phyloP scores from a whole-genome alignment of 176 grass and related monocot genomes.

The sorghum (Sorghum bicolor) region DNA sequence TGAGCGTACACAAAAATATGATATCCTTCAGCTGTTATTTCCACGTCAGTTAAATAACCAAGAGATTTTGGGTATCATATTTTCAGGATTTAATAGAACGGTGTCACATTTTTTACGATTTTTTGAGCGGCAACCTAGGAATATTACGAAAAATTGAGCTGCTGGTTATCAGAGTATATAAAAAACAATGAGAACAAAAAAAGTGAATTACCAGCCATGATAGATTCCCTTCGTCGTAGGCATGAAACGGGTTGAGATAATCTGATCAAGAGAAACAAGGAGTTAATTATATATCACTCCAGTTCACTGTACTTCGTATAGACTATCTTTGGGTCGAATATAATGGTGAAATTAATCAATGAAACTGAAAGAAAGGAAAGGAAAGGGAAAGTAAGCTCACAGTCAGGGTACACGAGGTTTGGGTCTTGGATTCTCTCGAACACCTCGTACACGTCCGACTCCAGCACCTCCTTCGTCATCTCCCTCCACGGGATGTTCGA shows the following conservation, averaged over 20 bases:
- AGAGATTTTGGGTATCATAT: not conserved
- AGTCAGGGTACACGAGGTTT: conserved; percentile 68
- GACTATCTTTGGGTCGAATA: not conserved
- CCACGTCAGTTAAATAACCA: not conserved
- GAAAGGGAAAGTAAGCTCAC: conserved; percentile 30
- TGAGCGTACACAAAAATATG: not conserved
- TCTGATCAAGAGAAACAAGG: conserved; percentile 41
- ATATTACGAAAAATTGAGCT: not conserved
- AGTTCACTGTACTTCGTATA: not conserved
- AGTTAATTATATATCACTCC: not conserved
- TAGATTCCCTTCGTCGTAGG: conserved; percentile 87
- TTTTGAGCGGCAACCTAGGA: not conserved
- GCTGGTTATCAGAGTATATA: not conserved
- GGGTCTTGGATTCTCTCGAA: conserved; percentile 64
- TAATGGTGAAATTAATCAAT: not conserved
- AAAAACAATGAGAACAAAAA: not conserved
- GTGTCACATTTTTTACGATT: not conserved
- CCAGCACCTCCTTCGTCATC: conserved; percentile 73
- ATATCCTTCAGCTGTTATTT: not conserved
- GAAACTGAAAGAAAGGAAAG: not conserved
- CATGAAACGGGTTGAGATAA: conserved; percentile 83
- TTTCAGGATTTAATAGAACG: not conserved
- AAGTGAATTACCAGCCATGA: conserved; percentile 83
- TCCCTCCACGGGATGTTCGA: conserved; percentile 74
- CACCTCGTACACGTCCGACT: conserved; percentile 66